These are phyloP conservation scores for Phytophthora melonis DNA, from an alignment of 352 stramenopile genomes.

Conservation along the genomic window DNA sequence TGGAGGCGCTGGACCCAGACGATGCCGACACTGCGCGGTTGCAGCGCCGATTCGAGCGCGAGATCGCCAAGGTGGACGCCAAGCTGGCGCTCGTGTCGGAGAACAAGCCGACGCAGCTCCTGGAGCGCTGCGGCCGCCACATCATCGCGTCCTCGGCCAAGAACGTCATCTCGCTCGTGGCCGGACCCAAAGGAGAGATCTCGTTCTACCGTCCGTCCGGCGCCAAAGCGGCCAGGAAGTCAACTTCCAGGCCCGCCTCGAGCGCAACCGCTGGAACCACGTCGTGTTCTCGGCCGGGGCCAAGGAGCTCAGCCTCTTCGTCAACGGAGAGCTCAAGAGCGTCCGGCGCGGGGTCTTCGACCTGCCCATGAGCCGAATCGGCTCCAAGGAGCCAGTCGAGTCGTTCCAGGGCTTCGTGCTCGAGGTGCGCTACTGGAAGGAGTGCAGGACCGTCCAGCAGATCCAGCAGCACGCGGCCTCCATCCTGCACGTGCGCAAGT, in stretches of 20 bases:
- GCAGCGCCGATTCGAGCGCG: slow-evolving; percentile 59
- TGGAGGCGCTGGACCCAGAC: slow-evolving; percentile 35
- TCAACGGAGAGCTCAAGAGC: slow-evolving; percentile 55
- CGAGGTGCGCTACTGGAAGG: slow-evolving; percentile 77
- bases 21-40: slow-evolving; percentile 44
- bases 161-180: slow-evolving; percentile 62
- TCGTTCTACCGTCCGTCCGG: slow-evolving; percentile 47
- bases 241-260: slow-evolving; percentile 52
- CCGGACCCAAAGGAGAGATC: slow-evolving; percentile 42
- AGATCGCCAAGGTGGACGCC: slow-evolving; percentile 65
- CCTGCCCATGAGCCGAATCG: slow-evolving; percentile 60
- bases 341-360: slow-evolving; percentile 64
- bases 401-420: slow-evolving; percentile 75
- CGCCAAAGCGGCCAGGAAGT: slow-evolving; percentile 49
- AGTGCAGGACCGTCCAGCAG: slow-evolving; percentile 47
- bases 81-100: slow-evolving; percentile 65
- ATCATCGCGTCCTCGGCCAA: slow-evolving; percentile 65
- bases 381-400: slow-evolving; percentile 43
- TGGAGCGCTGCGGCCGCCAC: slow-evolving; percentile 64
- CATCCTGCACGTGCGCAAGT: slow-evolving; percentile 57
- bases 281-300: slow-evolving; percentile 58
- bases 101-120: slow-evolving; percentile 55
- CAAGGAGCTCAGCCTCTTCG: slow-evolving; percentile 59
- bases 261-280: slow-evolving; percentile 68
- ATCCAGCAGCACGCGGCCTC: slow-evolving; percentile 41